phyloP scores from a whole-genome alignment of 2,329 filamentous ascomycete species.

The Fusarium pilosicola region DNA sequence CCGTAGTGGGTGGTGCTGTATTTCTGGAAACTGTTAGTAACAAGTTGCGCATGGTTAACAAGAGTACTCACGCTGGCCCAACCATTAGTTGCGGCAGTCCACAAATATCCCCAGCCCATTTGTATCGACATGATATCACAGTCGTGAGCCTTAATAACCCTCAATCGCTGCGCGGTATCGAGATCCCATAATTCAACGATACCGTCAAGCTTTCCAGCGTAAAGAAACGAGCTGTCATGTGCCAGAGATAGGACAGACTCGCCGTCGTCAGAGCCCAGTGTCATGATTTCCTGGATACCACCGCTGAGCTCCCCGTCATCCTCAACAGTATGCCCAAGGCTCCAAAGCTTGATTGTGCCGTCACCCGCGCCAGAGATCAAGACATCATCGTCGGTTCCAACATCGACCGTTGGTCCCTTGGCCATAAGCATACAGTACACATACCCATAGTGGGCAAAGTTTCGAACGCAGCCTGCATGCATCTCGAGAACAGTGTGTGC shows the following conservation, averaged over 20 bases:
- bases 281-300: slow-evolving; percentile 76
- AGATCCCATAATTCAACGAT: slow-evolving; percentile 97
- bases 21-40: slow-evolving; percentile 58
- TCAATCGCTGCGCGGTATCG: slow-evolving; percentile 88
- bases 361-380: slow-evolving; percentile 93
- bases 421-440: slow-evolving; percentile 95
- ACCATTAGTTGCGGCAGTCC: slow-evolving; percentile 91
- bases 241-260: slow-evolving; percentile 80
- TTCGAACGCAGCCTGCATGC: slow-evolving; percentile 79
- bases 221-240: slow-evolving; percentile 90
- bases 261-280: slow-evolving; percentile 68
- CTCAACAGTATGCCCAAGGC: slow-evolving; percentile 57
- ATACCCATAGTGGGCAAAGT: slow-evolving; percentile 95
- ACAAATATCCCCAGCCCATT: slow-evolving; percentile 85
- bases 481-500: slow-evolving; percentile 77
- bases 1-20: slow-evolving; percentile 74
- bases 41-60: accelerated
- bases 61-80: slow-evolving; percentile 74
- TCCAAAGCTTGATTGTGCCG: slow-evolving; percentile 95
- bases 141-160: slow-evolving; percentile 83
- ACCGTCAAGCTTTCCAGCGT: slow-evolving; percentile 87
- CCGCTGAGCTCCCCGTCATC: slow-evolving; percentile 59
- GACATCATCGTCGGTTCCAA: slow-evolving; percentile 80
- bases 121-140: slow-evolving; percentile 88
- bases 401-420: slow-evolving; percentile 71